phyloP scores from a whole-genome alignment of 371 early-diverging fungal genomes.

The Rhizopus delemar region DNA sequence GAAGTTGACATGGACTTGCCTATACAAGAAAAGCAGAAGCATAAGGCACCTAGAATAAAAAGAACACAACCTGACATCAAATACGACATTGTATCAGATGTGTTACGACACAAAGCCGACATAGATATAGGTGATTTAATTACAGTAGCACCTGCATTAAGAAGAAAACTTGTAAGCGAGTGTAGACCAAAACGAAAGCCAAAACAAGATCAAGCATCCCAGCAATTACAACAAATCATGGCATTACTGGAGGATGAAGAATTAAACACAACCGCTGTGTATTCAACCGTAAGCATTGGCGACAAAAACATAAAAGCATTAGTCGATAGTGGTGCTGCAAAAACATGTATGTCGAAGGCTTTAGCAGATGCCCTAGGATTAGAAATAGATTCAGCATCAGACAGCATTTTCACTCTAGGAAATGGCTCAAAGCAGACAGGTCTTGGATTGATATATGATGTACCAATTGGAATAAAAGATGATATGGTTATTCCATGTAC shows the following conservation, averaged over 20 bases:
- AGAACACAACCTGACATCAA: too few relatives aligned
- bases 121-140: too few relatives aligned
- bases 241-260: slow-evolving; percentile 2
- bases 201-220: too few relatives aligned
- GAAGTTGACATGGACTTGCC: too few relatives aligned
- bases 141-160: too few relatives aligned
- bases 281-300: background rate
- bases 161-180: too few relatives aligned
- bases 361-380: background rate
- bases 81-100: too few relatives aligned
- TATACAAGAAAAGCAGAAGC: too few relatives aligned
- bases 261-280: slow-evolving; percentile 1
- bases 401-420: slow-evolving; percentile 1
- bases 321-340: slow-evolving; percentile 2
- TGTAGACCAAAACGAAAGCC: too few relatives aligned
- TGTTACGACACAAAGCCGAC: too few relatives aligned
- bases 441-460: slow-evolving; percentile 7
- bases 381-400: slow-evolving; percentile 1
- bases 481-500: background rate
- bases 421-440: slow-evolving; percentile 10
- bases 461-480: background rate
- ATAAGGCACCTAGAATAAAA: too few relatives aligned
- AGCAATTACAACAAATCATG: background rate
- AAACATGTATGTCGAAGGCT: slow-evolving; percentile 4
- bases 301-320: background rate